phyloP scores from a whole-genome alignment of 306 rosid species.

The Rosa multiflora region DNA sequence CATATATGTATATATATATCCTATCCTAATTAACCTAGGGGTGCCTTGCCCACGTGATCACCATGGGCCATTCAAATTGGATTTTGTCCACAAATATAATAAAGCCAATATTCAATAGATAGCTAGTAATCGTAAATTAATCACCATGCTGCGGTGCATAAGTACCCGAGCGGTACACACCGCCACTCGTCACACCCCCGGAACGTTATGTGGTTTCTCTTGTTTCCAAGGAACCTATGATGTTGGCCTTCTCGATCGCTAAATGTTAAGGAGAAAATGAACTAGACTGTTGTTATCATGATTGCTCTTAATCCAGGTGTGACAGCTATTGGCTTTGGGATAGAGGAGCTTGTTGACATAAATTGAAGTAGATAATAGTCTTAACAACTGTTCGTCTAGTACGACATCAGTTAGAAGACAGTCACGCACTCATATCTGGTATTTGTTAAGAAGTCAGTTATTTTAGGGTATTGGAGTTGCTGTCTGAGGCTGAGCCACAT shows the following conservation, averaged over 20 bases:
- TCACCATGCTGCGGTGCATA: background rate
- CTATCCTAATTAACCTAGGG: too few species aligned
- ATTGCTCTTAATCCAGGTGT: background rate
- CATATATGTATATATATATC: too few species aligned
- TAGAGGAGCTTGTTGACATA: background rate
- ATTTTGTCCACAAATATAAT: too few species aligned
- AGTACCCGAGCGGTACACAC: background rate
- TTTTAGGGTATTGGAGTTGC: background rate
- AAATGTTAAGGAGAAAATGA: background rate
- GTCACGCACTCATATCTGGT: background rate
- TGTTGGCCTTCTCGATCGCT: background rate
- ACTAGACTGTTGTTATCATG: background rate
- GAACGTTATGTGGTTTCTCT: background rate
- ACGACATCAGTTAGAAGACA: background rate
- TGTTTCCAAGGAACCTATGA: background rate
- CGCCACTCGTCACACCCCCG: background rate
- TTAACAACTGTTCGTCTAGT: background rate
- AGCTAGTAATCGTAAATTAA: background rate
- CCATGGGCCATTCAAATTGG: too few species aligned
- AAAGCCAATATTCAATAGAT: too few species aligned
- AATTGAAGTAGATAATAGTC: background rate
- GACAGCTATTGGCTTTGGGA: background rate
- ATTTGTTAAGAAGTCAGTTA: background rate
- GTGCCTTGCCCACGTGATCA: too few species aligned
- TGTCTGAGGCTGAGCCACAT: background rate